Evolutionary conservation across 108 stramenopile species (phyloP).

Genomic region (Cyclotella choctawhatcheeana): DNA sequence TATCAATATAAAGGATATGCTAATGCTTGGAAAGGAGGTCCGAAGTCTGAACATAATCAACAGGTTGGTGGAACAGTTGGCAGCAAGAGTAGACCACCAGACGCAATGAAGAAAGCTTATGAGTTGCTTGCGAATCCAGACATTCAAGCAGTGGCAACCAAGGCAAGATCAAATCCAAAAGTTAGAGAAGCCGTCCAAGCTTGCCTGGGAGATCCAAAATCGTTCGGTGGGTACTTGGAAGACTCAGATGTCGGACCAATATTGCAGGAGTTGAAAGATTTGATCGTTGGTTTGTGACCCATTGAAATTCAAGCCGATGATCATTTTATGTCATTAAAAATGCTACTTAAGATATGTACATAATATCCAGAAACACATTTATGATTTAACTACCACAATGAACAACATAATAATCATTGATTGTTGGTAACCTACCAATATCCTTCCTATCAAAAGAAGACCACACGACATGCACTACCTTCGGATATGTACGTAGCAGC

Average conservation of each 20-base stretch:
- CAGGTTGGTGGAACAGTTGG: neutral
- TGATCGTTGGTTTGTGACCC: slow-evolving; percentile 22
- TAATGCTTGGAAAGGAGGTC: slow-evolving; percentile 40
- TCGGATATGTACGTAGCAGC: no score
- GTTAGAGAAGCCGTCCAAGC: slow-evolving; percentile 46
- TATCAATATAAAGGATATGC: slow-evolving; percentile 14
- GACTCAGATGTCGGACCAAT: slow-evolving; percentile 51
- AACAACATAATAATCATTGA: no score
- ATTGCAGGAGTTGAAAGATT: slow-evolving; percentile 43
- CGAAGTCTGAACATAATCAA: slow-evolving; percentile 6
- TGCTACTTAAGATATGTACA: no score
- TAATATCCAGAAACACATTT: no score
- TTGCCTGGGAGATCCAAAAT: slow-evolving; percentile 50
- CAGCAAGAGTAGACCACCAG: slow-evolving; percentile 3
- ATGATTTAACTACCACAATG: no score
- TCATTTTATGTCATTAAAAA: no score
- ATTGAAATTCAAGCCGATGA: no score
- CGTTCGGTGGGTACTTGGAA: slow-evolving; percentile 46
- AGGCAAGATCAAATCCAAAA: slow-evolving; percentile 45
- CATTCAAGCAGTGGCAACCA: slow-evolving; percentile 32
- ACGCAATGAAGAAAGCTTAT: slow-evolving; percentile 32
- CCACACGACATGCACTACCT: no score
- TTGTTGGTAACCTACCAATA: no score
- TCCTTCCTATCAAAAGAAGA: no score
- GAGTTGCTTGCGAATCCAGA: slow-evolving; percentile 50